These are phyloP conservation scores for Raphanus raphanistrum DNA, from an alignment of 345 rosid genomes.

Conservation along the genomic window DNA sequence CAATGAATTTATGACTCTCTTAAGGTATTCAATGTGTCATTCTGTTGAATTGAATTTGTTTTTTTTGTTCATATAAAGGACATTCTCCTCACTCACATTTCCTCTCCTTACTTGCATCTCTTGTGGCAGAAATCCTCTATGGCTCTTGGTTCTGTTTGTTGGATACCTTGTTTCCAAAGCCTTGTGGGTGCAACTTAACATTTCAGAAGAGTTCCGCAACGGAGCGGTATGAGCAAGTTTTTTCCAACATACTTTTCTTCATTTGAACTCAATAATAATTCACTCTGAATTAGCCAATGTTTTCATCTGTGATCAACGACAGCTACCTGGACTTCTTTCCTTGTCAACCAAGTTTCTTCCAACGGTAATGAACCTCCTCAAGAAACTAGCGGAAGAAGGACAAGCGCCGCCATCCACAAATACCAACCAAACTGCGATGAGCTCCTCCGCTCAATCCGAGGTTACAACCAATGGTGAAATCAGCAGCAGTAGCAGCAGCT, in stretches of 20 bases:
- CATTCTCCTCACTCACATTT: constrained; percentile 7
- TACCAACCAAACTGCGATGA: constrained; percentile 40
- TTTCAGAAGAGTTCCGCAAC: constrained; percentile 79
- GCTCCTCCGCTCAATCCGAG: constrained; percentile 39
- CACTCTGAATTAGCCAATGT: constrained; percentile 21
- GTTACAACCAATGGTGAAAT: constrained; percentile 47
- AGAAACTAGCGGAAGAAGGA: constrained; percentile 86
- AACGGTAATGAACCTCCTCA: constrained; percentile 88
- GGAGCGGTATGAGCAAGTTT: constrained; percentile 66
- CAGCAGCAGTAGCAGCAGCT: constrained; percentile 32
- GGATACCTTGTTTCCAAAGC: constrained; percentile 77
- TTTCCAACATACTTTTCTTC: constrained; percentile 11
- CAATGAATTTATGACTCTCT: constrained; percentile 96
- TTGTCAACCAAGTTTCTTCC: constrained; percentile 85
- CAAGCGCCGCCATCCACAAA: constrained; percentile 50
- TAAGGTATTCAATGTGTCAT: constrained; percentile 58
- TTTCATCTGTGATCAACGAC: constrained; percentile 35
- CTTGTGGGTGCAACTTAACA: constrained; percentile 91
- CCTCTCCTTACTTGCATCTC: constrained; percentile 15
- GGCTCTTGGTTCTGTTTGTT: constrained; percentile 67
- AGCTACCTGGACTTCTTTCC: constrained; percentile 91
- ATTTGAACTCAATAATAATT: background rate
- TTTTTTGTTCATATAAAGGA: constrained; percentile 2
- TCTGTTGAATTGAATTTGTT: constrained; percentile 2
- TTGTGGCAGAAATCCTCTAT: constrained; percentile 85